Percentiles rank a stretch among this genome's conserved stretches.
phyloP scores from a whole-genome alignment of 176 grass and related monocot species.

The Musa acuminata region DNA sequence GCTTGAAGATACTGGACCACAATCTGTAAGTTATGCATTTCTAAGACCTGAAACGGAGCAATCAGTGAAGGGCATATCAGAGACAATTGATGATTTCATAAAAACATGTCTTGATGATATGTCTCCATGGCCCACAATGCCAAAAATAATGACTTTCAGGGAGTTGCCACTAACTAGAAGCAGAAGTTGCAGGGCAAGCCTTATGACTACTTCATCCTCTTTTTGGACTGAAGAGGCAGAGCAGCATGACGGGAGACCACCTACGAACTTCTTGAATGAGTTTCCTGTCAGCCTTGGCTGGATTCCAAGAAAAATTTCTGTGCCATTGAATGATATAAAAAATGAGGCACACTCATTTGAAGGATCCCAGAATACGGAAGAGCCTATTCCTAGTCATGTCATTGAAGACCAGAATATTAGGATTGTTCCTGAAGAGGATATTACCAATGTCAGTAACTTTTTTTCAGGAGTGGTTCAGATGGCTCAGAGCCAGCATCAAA shows the following conservation, averaged over 20 bases:
- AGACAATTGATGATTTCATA: conserved; percentile 20
- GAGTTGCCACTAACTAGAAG: conserved; percentile 48
- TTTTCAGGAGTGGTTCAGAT: conserved; percentile 24
- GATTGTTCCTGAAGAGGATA: conserved; percentile 28
- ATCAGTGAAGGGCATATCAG: conserved; percentile 13
- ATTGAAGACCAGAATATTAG: conserved; percentile 1
- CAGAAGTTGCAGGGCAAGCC: conserved; percentile 63
- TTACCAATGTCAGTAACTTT: background rate
- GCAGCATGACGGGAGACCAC: conserved; percentile 29
- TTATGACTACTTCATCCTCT: conserved; percentile 53
- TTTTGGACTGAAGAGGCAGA: conserved; percentile 44
- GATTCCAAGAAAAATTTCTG: conserved; percentile 33
- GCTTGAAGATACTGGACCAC: conserved; percentile 22
- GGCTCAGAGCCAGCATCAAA: conserved; percentile 13
- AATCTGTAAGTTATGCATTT: background rate
- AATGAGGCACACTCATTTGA: conserved; percentile 24
- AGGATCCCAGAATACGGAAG: background rate
- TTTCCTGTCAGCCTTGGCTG: conserved; percentile 30
- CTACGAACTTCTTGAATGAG: conserved; percentile 35
- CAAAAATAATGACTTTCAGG: conserved; percentile 17
- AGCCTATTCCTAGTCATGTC: conserved; percentile 4
- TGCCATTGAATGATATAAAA: conserved; percentile 28
- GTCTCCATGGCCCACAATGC: conserved; percentile 9
- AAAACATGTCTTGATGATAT: conserved; percentile 39
- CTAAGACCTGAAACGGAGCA: conserved; percentile 9